Evolutionary conservation across 1,139 yeast species (phyloP).

Genomic region (Magnusiomyces tetraspermus): DNA sequence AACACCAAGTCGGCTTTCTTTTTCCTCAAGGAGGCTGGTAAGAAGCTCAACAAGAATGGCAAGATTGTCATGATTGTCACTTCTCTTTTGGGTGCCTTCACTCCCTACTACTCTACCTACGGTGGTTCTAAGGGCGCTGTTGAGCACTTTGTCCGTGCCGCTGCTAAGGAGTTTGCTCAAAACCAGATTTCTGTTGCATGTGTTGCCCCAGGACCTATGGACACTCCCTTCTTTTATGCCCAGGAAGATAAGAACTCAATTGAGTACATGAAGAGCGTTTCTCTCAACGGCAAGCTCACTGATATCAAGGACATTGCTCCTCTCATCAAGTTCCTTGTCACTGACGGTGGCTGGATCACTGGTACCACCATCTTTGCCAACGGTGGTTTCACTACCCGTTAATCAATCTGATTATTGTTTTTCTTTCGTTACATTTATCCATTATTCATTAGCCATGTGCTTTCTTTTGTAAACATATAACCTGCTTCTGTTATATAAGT

Average conservation of each 20-base stretch:
- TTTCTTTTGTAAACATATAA: too few relatives aligned
- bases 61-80: slow-evolving; percentile 50
- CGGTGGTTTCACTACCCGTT: slow-evolving; percentile 54
- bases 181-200: slow-evolving; percentile 46
- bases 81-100: slow-evolving; percentile 56
- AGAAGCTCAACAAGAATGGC: slow-evolving; percentile 43
- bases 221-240: slow-evolving; percentile 57
- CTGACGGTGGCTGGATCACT: slow-evolving; percentile 61
- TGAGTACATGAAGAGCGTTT: slow-evolving; percentile 43
- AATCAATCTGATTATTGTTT: slow-evolving; percentile 3
- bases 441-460: too few relatives aligned
- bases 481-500: too few relatives aligned
- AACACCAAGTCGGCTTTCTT: slow-evolving; percentile 55
- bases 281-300: slow-evolving; percentile 44
- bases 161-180: slow-evolving; percentile 46
- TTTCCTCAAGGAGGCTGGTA: slow-evolving; percentile 50
- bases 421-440: neutral
- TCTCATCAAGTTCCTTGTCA: slow-evolving; percentile 48
- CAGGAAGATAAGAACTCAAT: slow-evolving; percentile 48
- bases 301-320: slow-evolving; percentile 56
- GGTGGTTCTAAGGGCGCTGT: slow-evolving; percentile 59
- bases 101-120: slow-evolving; percentile 47
- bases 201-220: slow-evolving; percentile 68
- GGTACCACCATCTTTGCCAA: slow-evolving; percentile 59
- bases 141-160: slow-evolving; percentile 47